phyloP scores from a whole-genome alignment of 495 filamentous ascomycete genomes.

The Chaetomidium leptoderma region DNA sequence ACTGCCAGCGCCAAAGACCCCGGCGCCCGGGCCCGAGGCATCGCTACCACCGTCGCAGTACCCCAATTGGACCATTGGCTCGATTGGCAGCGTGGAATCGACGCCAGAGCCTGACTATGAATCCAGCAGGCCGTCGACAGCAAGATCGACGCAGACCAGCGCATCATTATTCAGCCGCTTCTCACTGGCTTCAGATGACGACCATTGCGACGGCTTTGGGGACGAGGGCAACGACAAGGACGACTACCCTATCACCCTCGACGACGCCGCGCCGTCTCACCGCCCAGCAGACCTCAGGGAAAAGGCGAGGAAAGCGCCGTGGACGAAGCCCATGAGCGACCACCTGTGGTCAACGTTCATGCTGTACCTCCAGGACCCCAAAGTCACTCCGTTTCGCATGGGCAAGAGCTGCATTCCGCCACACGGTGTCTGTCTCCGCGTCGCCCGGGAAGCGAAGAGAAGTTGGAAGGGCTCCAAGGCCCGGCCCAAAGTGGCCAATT shows the following conservation, averaged over 20 bases:
- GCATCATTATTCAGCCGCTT: slow-evolving; percentile 45
- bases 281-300: slow-evolving; percentile 19
- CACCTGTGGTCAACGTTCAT: slow-evolving; percentile 92
- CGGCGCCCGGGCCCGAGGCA: slow-evolving; percentile 36
- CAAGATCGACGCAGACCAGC: slow-evolving; percentile 48
- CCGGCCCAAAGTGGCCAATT: slow-evolving; percentile 28
- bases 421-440: slow-evolving; percentile 81
- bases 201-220: slow-evolving; percentile 39
- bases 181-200: slow-evolving; percentile 47
- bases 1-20: slow-evolving; percentile 46
- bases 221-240: slow-evolving; percentile 35
- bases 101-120: slow-evolving; percentile 46
- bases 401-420: slow-evolving; percentile 82
- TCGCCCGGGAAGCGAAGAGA: slow-evolving; percentile 77
- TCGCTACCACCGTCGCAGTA: slow-evolving; percentile 36
- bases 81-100: slow-evolving; percentile 46
- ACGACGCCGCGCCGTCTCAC: slow-evolving; percentile 13
- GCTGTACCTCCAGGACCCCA: slow-evolving; percentile 83
- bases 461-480: slow-evolving; percentile 69
- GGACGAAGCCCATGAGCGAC: slow-evolving; percentile 86
- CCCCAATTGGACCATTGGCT: slow-evolving; percentile 46
- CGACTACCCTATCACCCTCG: slow-evolving; percentile 13
- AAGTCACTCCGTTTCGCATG: slow-evolving; percentile 88
- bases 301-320: slow-evolving; percentile 49
- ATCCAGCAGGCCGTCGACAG: slow-evolving; percentile 48